Percentiles rank a stretch among this genome's conserved stretches.
phyloP scores from a whole-genome alignment of 345 rosid genomes.

The Punica granatum region DNA sequence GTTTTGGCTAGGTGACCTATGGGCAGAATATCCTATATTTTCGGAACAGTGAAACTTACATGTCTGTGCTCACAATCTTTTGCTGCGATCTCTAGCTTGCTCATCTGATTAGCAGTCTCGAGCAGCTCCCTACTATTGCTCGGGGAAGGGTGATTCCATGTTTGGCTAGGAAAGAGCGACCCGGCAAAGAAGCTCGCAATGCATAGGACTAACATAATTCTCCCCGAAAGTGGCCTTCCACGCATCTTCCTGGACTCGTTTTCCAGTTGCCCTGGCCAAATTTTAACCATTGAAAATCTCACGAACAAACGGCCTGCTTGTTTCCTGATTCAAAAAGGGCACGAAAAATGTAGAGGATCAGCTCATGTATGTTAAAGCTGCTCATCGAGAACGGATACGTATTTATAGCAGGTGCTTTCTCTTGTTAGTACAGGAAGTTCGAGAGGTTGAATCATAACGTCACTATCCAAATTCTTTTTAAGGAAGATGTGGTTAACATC shows the following conservation, averaged over 20 bases:
- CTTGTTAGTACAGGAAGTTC: neutral
- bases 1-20: neutral
- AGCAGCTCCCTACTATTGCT: conserved; percentile 17
- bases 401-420: neutral
- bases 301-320: neutral
- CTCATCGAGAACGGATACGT: neutral
- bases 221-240: conserved; percentile 55
- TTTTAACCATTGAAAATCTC: conserved; percentile 7
- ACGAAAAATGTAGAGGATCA: neutral
- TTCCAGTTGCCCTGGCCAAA: conserved; percentile 18
- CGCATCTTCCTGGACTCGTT: conserved; percentile 47
- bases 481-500: neutral
- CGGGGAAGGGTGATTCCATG: conserved; percentile 23
- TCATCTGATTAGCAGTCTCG: conserved; percentile 17
- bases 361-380: neutral
- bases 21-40: no score
- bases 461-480: neutral
- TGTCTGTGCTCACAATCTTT: conserved; percentile 62
- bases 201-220: conserved; percentile 51
- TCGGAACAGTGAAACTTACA: conserved; percentile 28
- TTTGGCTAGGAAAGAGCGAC: conserved; percentile 43
- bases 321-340: neutral
- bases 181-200: conserved; percentile 71
- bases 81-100: conserved; percentile 14
- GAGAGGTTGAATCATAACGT: neutral